phyloP scores from a whole-genome alignment of 768 basidiomycete genomes.

The Leccinum truebloodii region DNA sequence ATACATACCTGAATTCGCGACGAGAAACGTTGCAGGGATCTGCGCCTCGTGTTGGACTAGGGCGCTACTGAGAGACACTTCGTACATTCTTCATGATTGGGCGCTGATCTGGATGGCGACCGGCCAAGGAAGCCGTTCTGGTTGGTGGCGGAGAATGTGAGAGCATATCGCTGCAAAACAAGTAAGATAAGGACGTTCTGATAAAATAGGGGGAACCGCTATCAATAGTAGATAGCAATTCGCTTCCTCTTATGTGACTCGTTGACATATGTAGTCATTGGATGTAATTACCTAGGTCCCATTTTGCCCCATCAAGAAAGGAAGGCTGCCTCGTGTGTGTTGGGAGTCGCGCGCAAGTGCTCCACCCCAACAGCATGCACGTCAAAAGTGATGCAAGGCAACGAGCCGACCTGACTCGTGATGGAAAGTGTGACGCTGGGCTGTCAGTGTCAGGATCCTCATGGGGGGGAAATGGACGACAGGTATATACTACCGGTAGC shows the following conservation, averaged over 20 bases:
- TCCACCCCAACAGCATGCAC: conserved; percentile 2
- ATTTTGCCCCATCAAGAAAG: conserved; percentile 12
- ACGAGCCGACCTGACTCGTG: not conserved
- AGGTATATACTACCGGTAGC: not conserved
- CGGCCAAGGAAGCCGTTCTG: not conserved
- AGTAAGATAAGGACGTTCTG: not conserved
- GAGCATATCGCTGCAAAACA: not conserved
- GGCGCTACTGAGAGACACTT: not conserved
- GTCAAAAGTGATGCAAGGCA: conserved; percentile 2
- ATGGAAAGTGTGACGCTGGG: not conserved
- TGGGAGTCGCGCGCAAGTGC: conserved; percentile 1
- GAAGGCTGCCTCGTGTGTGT: conserved; percentile 20
- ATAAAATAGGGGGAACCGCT: not conserved
- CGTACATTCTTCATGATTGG: not conserved
- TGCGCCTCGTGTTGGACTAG: conserved; percentile 6
- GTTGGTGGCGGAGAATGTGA: conserved; percentile 1
- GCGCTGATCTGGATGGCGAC: conserved; percentile 8
- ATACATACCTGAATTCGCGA: not conserved
- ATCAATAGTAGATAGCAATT: not conserved
- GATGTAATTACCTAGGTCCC: conserved; percentile 7
- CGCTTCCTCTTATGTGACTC: conserved; percentile 12
- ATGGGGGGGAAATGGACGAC: not conserved
- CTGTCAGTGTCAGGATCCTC: conserved; percentile 4
- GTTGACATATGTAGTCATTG: not conserved
- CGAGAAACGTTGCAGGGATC: not conserved